Evolutionary conservation across 495 filamentous ascomycete species (phyloP).

Genomic region (Trichoderma gamsii): DNA sequence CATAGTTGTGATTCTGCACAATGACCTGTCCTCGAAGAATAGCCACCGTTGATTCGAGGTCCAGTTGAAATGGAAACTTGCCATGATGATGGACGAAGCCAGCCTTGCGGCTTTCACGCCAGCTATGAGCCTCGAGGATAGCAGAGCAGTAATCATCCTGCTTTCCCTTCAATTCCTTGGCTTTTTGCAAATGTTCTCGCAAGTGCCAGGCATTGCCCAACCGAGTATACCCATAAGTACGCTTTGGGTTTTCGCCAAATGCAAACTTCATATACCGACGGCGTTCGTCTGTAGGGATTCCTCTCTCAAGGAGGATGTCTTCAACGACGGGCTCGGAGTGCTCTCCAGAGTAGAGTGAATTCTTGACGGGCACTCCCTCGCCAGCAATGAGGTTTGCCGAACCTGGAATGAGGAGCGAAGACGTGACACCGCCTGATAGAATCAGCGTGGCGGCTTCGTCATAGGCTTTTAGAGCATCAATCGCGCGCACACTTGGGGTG

Average conservation of each 20-base stretch:
- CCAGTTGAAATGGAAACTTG: slow-evolving; percentile 36
- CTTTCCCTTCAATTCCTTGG: slow-evolving; percentile 34
- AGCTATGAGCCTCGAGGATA: slow-evolving; percentile 25
- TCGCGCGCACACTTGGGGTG: slow-evolving; percentile 42
- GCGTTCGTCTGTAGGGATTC: slow-evolving; percentile 32
- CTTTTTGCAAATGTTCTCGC: slow-evolving; percentile 42
- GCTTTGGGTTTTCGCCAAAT: slow-evolving; percentile 49
- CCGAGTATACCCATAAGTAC: slow-evolving; percentile 33
- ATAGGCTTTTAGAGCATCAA: slow-evolving; percentile 45
- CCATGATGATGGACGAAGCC: slow-evolving; percentile 20
- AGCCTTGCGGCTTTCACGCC: slow-evolving; percentile 23
- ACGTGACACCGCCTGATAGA: slow-evolving; percentile 49
- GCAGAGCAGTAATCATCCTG: slow-evolving; percentile 45
- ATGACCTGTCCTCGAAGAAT: slow-evolving; percentile 40
- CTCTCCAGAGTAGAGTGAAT: slow-evolving; percentile 25
- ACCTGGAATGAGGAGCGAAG: slow-evolving; percentile 49
- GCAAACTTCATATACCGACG: slow-evolving; percentile 55
- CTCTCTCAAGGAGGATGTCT: slow-evolving; percentile 44
- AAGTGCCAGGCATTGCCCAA: slow-evolving; percentile 46
- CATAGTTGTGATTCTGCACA: slow-evolving; percentile 51
- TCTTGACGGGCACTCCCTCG: slow-evolving; percentile 49
- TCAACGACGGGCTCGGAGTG: slow-evolving; percentile 37
- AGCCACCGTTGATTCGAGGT: slow-evolving; percentile 44
- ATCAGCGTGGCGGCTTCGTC: slow-evolving; percentile 41
- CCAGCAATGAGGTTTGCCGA: slow-evolving; percentile 51